A percentile compares a stretch with the other conserved stretches of the same genome.
Conservation (phyloP, 768 basidiomycete species). For the Boletellus ananiceps region DNA sequence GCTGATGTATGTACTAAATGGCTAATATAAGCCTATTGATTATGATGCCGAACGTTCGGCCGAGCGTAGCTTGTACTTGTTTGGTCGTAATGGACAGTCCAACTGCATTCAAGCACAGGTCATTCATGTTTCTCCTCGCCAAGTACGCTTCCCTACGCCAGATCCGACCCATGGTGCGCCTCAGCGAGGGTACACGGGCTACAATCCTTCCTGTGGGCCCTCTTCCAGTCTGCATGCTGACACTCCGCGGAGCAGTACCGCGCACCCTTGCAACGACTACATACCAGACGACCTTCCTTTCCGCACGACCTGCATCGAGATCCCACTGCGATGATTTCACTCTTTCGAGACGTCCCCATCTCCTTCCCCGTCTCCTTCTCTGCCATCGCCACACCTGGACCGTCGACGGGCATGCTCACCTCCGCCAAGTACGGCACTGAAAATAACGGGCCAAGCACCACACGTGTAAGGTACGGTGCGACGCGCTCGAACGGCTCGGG, state of each 20-base stretch:
- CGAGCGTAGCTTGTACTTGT: no score
- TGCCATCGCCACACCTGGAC: no score
- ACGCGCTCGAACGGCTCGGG: slow-evolving; percentile 34
- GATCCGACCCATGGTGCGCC: not conserved
- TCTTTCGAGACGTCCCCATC: not conserved
- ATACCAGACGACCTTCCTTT: slow-evolving; percentile 13
- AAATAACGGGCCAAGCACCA: slow-evolving; percentile 52
- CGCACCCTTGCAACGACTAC: slow-evolving; percentile 36
- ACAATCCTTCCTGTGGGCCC: slow-evolving; percentile 1
- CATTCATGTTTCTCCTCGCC: no score
- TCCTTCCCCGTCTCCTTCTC: no score
- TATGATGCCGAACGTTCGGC: no score
- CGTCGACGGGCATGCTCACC: not conserved
- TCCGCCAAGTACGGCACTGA: slow-evolving; percentile 45
- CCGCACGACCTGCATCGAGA: slow-evolving; percentile 4
- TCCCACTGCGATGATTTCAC: not conserved
- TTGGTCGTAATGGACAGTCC: no score
- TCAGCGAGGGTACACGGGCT: not conserved
- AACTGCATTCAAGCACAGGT: no score
- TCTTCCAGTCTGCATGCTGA: slow-evolving; percentile 28
- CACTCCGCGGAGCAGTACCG: slow-evolving; percentile 42
- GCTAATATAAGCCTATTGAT: no score
- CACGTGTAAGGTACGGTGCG: slow-evolving; percentile 42
- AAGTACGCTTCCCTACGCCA: not conserved
- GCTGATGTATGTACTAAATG: no score